Evolutionary conservation across 257 asterid genomes (phyloP), one percentile per base, ranked within the genome.

Genomic region (Nicotiana noctiflora): DNA sequence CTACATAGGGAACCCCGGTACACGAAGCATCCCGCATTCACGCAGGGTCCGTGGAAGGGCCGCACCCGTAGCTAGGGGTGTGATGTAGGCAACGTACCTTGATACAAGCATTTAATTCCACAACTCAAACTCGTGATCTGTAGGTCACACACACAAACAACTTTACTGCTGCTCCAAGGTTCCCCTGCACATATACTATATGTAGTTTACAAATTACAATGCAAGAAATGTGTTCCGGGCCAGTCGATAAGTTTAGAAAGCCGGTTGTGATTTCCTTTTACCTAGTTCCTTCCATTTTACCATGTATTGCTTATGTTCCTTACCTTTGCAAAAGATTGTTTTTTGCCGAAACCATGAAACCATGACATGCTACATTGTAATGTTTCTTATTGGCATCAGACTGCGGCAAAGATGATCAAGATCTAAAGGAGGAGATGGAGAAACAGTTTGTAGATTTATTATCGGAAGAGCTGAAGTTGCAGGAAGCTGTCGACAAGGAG

Each of bases 361-460:
- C 21, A 3, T 32, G 25, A 44, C 52, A 19, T 21, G 15, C 34
- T 40, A 25, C 65, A 65, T 21, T 2, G 34, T 72, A 46, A 72
- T 25, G 62, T 52, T 64, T 52, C 57, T 2, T 8, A 13, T 80
- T 67, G 27, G 57, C 51, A 57, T 23, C 80, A 93, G 98, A 93
- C 83, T 95, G 99, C 14, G 99, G 99, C 32, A 95, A 91, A 85
- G 96, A 92, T 85, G 97, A 95, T 76, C 99, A 97, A 2, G 97
- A 90, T 34, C 94, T 95, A 19, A 92, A 91, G 90, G 97, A 91
- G 83, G 98, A 95, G 85, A 93, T 93, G 99, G 93, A 89, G 89
- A 95, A 95, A 91, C 97, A 95, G 55, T 86, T 87, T 5, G 97
- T 95, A 62, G 98, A 93, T 83, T 89, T 93, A 51, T 59, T 95